Conservation (phyloP, 2,329 filamentous ascomycete genomes). For the Phyllosticta ampelicida region DNA sequence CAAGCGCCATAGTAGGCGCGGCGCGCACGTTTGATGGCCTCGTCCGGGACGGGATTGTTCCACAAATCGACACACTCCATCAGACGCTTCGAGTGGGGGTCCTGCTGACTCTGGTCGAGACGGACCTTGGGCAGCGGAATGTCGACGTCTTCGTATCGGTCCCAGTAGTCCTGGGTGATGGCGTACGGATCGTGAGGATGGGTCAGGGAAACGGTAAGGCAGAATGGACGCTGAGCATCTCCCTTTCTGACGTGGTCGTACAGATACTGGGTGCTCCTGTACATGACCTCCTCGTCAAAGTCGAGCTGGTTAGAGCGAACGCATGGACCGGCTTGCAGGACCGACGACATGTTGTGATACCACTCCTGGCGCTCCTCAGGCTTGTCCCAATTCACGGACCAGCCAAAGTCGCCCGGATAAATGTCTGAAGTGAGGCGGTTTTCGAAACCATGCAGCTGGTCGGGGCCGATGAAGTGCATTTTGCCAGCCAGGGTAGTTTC, state of each 20-base stretch:
- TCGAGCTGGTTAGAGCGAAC: conserved; percentile 91
- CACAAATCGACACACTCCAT: conserved; percentile 80
- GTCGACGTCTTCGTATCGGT: conserved; percentile 78
- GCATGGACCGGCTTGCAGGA: conserved; percentile 78
- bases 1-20: conserved; percentile 88
- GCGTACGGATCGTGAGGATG: conserved; percentile 94
- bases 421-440: conserved; percentile 89
- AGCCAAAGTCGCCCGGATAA: conserved; percentile 88
- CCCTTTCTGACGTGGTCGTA: conserved; percentile 84
- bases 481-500: conserved; percentile 87
- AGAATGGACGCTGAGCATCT: conserved; percentile 61
- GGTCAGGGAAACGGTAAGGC: conserved; percentile 82
- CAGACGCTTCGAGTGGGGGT: conserved; percentile 77
- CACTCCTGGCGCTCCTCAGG: conserved; percentile 76
- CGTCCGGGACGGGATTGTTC: conserved; percentile 71
- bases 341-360: conserved; percentile 90
- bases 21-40: conserved; percentile 75
- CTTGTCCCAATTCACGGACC: conserved; percentile 93
- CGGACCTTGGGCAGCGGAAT: conserved; percentile 71
- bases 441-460: conserved; percentile 91
- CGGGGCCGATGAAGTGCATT: conserved; percentile 89
- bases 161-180: conserved; percentile 89
- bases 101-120: conserved; percentile 71
- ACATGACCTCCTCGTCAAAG: conserved; percentile 95
- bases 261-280: conserved; percentile 76